These are phyloP conservation scores for Aphanomyces euteiches DNA, from an alignment of 352 stramenopile genomes.

Conservation along the genomic window DNA sequence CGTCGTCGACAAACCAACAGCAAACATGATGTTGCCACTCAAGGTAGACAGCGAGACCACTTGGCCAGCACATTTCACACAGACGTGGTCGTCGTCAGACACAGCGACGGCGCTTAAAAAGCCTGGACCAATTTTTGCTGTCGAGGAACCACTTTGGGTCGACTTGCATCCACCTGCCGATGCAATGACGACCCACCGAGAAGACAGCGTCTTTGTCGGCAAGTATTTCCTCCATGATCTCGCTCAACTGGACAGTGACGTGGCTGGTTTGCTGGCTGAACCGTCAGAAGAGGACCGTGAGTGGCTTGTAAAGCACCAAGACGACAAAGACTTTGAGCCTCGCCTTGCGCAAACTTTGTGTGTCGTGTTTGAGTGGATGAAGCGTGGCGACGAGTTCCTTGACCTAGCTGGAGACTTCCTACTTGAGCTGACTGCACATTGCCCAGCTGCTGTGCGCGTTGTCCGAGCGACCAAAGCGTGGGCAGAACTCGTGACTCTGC, in stretches of 20 bases:
- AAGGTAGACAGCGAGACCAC: not conserved
- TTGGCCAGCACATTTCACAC: not conserved
- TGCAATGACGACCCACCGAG: not conserved
- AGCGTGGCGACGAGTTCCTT: slow-evolving; percentile 3
- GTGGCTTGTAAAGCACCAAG: slow-evolving; percentile 4
- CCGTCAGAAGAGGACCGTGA: slow-evolving; percentile 4
- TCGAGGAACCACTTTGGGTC: not conserved
- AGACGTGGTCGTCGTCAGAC: not conserved
- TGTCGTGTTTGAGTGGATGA: slow-evolving; percentile 13
- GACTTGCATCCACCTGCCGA: not conserved
- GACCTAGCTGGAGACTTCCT: slow-evolving; percentile 10
- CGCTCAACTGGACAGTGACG: slow-evolving; percentile 12
- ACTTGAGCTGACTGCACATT: slow-evolving; percentile 5
- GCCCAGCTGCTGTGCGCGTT: not conserved
- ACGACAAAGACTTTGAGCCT: not conserved
- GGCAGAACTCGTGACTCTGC: not conserved
- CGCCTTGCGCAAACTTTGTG: slow-evolving; percentile 8
- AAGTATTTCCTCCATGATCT: slow-evolving; percentile 22
- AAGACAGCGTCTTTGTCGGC: slow-evolving; percentile 7
- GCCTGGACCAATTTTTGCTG: not conserved
- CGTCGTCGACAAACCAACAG: slow-evolving; percentile 2
- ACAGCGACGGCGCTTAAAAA: not conserved
- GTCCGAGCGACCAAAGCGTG: not conserved
- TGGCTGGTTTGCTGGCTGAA: slow-evolving; percentile 19
- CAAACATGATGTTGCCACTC: slow-evolving; percentile 19